Base-by-base conservation (phyloP, 2,329 filamentous ascomycete genomes). In the Alternaria solani region DNA sequence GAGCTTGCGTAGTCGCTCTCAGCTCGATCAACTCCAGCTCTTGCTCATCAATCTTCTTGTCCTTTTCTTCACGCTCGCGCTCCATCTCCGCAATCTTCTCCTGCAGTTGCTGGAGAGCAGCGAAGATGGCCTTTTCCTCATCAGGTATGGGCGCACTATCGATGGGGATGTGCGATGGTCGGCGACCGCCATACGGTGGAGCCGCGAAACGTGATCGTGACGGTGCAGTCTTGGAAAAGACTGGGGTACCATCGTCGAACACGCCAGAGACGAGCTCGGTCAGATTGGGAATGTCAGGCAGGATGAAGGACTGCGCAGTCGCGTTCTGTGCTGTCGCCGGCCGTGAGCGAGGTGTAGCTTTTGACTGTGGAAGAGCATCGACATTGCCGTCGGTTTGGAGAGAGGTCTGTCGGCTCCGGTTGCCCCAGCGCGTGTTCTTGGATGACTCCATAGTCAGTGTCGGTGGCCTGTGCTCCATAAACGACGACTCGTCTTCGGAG, bases 91-190 rank as follows among this genome's bases (percentile, higher is more conserved):
- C 78, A 41, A 88, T 82, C 68, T 85, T 86, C 42, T 87, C 86
- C 64, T 88, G 83, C 11, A 89, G 75, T 18, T 86, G 76, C 53
- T 87, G 82, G 16, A 89, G 78, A 11, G 86, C 86, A n/a, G 85
- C 81, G 68, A 87, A 88, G 48, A 90, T 83, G 2, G 84, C 84
- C 72, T 89, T 88, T 64, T 89, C 88, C 49, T 89, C 87, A 12
- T 85, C 81, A 0, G 87, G 87, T 46, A 89, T 81, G 0, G 85
- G 82, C 11, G 88, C 79, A 12, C 82, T 81, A 38, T 87, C 82
- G 20, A 89, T 75, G 0, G 82, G 80, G 12, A 80, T 72, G 67
- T 88, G 71, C 36, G 73, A 71, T 2, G 75, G 69, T 4, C 74
- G 69, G 43, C 75, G 71, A 6, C 69, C 63, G 18, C 68, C 65